A percentile compares a stretch with the other conserved stretches of the same genome.
Conservation (phyloP, 805 yeast species). For the Kuraishia hungarica region DNA sequence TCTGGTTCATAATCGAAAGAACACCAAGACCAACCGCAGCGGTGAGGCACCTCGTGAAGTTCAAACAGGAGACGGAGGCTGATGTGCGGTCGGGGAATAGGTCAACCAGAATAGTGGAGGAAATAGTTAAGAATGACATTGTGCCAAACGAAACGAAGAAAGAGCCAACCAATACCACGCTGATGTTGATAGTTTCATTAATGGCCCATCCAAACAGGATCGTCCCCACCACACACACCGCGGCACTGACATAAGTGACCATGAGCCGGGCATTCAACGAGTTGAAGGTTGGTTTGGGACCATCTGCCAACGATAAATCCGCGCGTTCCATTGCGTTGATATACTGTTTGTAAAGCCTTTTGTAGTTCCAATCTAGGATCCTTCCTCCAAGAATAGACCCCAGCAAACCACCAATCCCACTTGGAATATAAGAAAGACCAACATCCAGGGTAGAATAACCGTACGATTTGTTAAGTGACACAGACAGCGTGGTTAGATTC, state of each 20-base stretch:
- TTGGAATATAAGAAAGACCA: slow-evolving; percentile 68
- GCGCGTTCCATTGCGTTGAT: neutral
- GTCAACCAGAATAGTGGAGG: slow-evolving; percentile 69
- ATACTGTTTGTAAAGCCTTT: neutral
- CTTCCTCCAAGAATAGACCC: slow-evolving; percentile 58
- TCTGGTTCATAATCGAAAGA: slow-evolving; percentile 46
- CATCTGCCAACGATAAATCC: neutral
- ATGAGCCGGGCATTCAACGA: slow-evolving; percentile 46
- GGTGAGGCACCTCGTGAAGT: slow-evolving; percentile 62
- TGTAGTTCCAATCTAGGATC: slow-evolving; percentile 43
- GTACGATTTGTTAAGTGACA: slow-evolving; percentile 41
- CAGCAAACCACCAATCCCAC: slow-evolving; percentile 56
- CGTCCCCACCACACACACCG: slow-evolving; percentile 26
- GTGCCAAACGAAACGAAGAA: slow-evolving; percentile 52
- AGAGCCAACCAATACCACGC: slow-evolving; percentile 50
- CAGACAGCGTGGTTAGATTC: slow-evolving; percentile 56
- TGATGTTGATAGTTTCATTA: slow-evolving; percentile 33
- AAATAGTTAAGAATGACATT: slow-evolving; percentile 46
- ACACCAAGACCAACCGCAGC: slow-evolving; percentile 69
- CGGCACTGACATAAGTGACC: slow-evolving; percentile 33
- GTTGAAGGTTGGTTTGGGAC: slow-evolving; percentile 35
- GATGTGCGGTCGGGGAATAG: slow-evolving; percentile 63
- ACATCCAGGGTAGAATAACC: slow-evolving; percentile 43
- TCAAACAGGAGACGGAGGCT: slow-evolving; percentile 65
- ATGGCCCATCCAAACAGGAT: slow-evolving; percentile 72